A percentile compares a stretch with the other conserved stretches of the same genome.
phyloP scores from a whole-genome alignment of 805 yeast genomes.

The Ogataea pignaliae region DNA sequence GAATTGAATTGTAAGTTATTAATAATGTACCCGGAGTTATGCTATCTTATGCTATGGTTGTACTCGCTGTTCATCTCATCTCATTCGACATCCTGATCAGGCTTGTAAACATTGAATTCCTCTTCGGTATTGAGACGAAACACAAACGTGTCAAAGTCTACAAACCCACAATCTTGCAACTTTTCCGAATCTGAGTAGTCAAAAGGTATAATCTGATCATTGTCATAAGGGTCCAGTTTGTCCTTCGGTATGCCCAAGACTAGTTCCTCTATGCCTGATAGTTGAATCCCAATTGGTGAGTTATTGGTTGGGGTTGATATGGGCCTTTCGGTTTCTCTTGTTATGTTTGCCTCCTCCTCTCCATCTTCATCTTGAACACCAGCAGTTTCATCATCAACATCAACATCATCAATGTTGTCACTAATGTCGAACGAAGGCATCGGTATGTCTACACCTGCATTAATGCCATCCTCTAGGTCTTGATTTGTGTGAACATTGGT shows the following conservation, averaged over 20 bases:
- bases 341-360: slow-evolving; percentile 10
- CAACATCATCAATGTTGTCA: slow-evolving; percentile 30
- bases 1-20: no score
- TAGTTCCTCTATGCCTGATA: slow-evolving; percentile 19
- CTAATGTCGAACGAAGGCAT: slow-evolving; percentile 32
- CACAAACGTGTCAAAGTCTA: slow-evolving; percentile 39
- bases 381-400: slow-evolving; percentile 31
- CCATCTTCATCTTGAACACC: slow-evolving; percentile 10
- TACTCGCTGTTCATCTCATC: no score
- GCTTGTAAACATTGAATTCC: slow-evolving; percentile 29
- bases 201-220: slow-evolving; percentile 12
- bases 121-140: slow-evolving; percentile 30
- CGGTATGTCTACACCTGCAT: slow-evolving; percentile 36
- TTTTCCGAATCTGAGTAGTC: slow-evolving; percentile 24
- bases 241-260: slow-evolving; percentile 40
- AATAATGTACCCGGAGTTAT: no score
- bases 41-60: no score
- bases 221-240: slow-evolving; percentile 18
- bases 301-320: no score
- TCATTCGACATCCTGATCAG: slow-evolving; percentile 9
- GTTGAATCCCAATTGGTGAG: no score
- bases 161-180: slow-evolving; percentile 29
- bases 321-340: slow-evolving; percentile 15
- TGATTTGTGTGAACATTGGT: no score
- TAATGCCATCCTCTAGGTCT: slow-evolving; percentile 25